Conservation (phyloP, 2,329 filamentous ascomycete genomes). For the Claviceps sp. region DNA sequence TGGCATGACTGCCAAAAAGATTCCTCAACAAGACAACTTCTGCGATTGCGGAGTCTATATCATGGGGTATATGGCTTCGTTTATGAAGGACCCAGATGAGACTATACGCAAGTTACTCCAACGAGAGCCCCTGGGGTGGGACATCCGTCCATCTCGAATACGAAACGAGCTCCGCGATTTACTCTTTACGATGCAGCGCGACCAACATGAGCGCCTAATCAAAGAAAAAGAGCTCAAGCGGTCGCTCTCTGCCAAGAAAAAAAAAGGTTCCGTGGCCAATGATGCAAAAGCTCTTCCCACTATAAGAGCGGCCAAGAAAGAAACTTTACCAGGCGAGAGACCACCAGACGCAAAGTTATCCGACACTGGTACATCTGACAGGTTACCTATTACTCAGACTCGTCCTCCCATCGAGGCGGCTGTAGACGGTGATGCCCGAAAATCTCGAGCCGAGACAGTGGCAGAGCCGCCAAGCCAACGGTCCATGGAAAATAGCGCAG, state of each 20-base stretch:
- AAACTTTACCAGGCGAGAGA: neutral
- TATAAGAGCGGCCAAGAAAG: neutral
- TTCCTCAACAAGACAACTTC: slow-evolving; percentile 71
- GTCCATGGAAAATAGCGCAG: slow-evolving; percentile 4
- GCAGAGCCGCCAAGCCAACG: neutral
- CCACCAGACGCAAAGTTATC: neutral
- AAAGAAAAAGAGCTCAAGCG: slow-evolving; percentile 22
- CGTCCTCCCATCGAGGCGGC: no score
- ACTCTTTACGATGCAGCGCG: slow-evolving; percentile 47
- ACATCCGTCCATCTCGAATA: slow-evolving; percentile 45
- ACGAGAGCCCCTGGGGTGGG: slow-evolving; percentile 36
- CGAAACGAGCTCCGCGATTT: slow-evolving; percentile 52
- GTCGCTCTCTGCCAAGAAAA: slow-evolving; percentile 16
- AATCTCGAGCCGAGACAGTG: neutral
- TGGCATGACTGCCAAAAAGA: slow-evolving; percentile 55
- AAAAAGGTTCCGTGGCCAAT: slow-evolving; percentile 4
- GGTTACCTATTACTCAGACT: neutral
- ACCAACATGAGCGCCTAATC: slow-evolving; percentile 35
- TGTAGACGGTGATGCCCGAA: neutral
- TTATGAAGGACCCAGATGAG: slow-evolving; percentile 58
- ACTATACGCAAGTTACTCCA: slow-evolving; percentile 57
- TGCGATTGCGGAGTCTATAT: slow-evolving; percentile 86
- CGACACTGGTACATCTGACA: neutral
- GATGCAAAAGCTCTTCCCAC: neutral
- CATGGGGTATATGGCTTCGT: slow-evolving; percentile 71